Base-by-base conservation (phyloP, 2,329 filamentous ascomycete species). In the Chrysoporthe deuterocubensis region DNA sequence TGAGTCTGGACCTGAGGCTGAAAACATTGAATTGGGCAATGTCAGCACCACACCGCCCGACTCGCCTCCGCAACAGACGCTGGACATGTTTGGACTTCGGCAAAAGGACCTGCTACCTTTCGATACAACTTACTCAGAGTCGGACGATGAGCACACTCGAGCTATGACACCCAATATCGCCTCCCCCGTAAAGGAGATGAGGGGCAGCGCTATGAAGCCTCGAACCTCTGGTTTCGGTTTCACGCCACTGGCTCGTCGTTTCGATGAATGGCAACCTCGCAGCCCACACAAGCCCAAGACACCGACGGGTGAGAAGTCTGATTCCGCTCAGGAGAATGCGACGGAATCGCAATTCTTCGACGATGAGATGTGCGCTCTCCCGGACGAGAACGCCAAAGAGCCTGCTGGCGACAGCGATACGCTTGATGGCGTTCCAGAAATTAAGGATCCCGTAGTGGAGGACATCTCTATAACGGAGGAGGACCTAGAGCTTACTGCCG, bases 401-500 rank as follows among this genome's bases (percentile, higher is more conserved):
- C 76, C 78, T n/a, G 76, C 75, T 56, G 77, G 72, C 62, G 74
- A 73, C 2, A 70, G 73, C 2, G 71, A 72, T 34, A 64, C 69
- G 42, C 37, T 65, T 11, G 44, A 58, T 42, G 46, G 40, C 16
- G 57, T 69, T 7, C 75, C 56, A 60, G 69, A 73, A 3, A 70
- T 78, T 13, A 72, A 74, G 57, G 70, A 71, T 50, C 75, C 78
- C 5, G 74, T 81, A 7, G 83, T 84, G 67, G 82, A 83, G 62
- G 84, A 81, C 65, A 78, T 84, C 56, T 79, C 78, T 40, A 79
- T 83, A 64, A 87, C 80, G 3, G 79, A 85, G 1, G 87, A 90
- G 71, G 88, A 90, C 70, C 73, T 88, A 48, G 85, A 83, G 18
- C 79, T 89, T 61, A 85, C 84, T 4, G 79, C 83, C 2, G 87